Percentiles rank a stretch among this genome's conserved stretches.
phyloP scores from a whole-genome alignment of 768 basidiomycete species.

The Boletus insuetus region DNA sequence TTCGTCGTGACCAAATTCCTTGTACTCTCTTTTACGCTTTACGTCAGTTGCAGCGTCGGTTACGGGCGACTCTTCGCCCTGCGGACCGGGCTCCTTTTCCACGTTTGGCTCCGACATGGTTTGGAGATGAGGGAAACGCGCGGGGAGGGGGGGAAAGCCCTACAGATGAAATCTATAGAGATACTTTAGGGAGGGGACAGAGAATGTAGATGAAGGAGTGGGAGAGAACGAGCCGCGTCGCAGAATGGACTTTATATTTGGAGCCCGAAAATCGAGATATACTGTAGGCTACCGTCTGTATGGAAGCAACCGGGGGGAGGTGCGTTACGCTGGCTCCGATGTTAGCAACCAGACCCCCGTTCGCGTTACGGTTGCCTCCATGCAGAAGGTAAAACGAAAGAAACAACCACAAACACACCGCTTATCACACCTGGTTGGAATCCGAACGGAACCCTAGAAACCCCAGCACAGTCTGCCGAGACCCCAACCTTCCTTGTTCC shows the following conservation, averaged over 20 bases:
- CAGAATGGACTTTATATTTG: constrained; percentile 36
- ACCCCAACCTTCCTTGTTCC: no score
- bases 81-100: constrained; percentile 68
- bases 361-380: no score
- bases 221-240: constrained; percentile 29
- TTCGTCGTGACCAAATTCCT: constrained; percentile 77
- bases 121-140: neutral
- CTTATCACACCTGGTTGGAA: constrained; percentile 22
- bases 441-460: constrained; percentile 24
- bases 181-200: constrained; percentile 7
- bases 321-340: no score
- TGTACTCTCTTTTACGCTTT: constrained; percentile 80
- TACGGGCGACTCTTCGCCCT: constrained; percentile 44
- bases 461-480: constrained; percentile 24
- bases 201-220: constrained; percentile 30
- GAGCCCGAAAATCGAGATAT: constrained; percentile 25
- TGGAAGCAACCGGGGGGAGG: no score
- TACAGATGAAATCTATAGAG: constrained; percentile 29
- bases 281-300: no score
- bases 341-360: no score
- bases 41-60: constrained; percentile 23
- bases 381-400: constrained; percentile 16
- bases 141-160: constrained; percentile 18
- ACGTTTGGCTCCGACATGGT: constrained; percentile 40
- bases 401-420: constrained; percentile 28